A percentile compares a stretch with the other conserved stretches of the same genome.
These are phyloP conservation scores for Boletus vermiculosoides DNA, from an alignment of 768 basidiomycete species.

Conservation along the genomic window DNA sequence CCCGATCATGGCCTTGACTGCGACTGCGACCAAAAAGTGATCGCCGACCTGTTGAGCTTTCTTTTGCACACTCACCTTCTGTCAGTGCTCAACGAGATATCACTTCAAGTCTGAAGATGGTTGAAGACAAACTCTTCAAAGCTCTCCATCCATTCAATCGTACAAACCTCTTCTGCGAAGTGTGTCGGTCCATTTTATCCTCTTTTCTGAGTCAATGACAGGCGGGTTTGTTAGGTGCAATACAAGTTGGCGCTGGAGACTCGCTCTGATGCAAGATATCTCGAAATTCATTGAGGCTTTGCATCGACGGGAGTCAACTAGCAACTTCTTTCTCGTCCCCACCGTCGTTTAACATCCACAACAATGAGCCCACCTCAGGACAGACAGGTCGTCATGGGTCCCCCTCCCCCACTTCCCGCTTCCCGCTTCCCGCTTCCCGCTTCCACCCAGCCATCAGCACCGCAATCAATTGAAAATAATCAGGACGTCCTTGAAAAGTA, in stretches of 20 bases:
- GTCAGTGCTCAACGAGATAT: slow-evolving; percentile 75
- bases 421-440: slow-evolving; percentile 36
- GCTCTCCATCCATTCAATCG: slow-evolving; percentile 83
- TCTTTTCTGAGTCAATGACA: neutral
- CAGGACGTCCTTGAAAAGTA: slow-evolving; percentile 62
- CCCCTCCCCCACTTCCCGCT: no score
- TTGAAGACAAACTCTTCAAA: slow-evolving; percentile 50
- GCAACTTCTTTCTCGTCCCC: no score
- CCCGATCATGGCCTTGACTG: slow-evolving; percentile 87
- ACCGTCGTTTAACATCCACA: slow-evolving; percentile 23
- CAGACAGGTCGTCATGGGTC: slow-evolving; percentile 52
- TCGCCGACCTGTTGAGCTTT: neutral
- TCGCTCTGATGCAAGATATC: slow-evolving; percentile 62
- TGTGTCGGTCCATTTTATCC: slow-evolving; percentile 21
- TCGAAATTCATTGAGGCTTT: slow-evolving; percentile 63
- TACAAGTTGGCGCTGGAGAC: slow-evolving; percentile 57
- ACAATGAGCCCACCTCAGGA: slow-evolving; percentile 44
- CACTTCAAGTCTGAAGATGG: slow-evolving; percentile 61
- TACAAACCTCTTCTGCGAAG: slow-evolving; percentile 79
- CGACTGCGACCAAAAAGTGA: slow-evolving; percentile 73
- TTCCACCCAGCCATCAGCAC: slow-evolving; percentile 26
- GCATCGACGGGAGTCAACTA: no score
- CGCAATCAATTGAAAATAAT: slow-evolving; percentile 35
- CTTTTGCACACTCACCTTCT: slow-evolving; percentile 4
- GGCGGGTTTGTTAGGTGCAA: slow-evolving; percentile 46